phyloP scores from a whole-genome alignment of 805 yeast species.

The Wickerhamiella azymoides region DNA sequence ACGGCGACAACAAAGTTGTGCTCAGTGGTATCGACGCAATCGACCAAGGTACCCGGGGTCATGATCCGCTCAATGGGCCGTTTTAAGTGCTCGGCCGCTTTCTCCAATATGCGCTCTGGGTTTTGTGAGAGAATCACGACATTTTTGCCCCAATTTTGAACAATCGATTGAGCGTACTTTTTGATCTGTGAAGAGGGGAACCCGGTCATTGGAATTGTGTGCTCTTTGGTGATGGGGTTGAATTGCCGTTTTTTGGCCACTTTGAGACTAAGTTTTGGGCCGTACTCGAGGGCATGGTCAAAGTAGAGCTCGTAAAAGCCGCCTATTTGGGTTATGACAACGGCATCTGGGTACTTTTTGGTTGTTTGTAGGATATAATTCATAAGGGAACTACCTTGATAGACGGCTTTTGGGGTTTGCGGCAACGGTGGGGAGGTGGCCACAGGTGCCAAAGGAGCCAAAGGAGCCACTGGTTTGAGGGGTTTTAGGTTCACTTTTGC shows the following conservation, averaged over 20 bases:
- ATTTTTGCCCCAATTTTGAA: constrained; percentile 50
- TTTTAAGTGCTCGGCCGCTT: constrained; percentile 25
- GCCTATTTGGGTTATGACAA: constrained; percentile 30
- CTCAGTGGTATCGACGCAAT: constrained; percentile 55
- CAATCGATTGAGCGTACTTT: constrained; percentile 59
- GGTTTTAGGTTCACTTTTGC: not conserved
- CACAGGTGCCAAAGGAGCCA: not conserved
- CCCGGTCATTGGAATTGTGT: constrained; percentile 56
- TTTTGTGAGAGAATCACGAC: constrained; percentile 65
- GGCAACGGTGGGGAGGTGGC: constrained; percentile 17
- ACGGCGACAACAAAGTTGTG: constrained; percentile 61
- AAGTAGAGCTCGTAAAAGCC: constrained; percentile 45
- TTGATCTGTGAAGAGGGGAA: constrained; percentile 65
- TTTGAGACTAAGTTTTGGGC: constrained; percentile 56
- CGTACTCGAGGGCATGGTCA: constrained; percentile 69
- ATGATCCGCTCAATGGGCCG: constrained; percentile 68
- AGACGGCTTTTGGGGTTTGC: constrained; percentile 15
- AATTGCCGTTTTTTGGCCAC: constrained; percentile 37
- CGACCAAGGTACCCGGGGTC: constrained; percentile 86
- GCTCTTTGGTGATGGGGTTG: constrained; percentile 21
- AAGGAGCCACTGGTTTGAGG: not conserved
- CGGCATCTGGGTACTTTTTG: constrained; percentile 36
- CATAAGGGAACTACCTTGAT: constrained; percentile 12
- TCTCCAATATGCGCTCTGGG: constrained; percentile 19
- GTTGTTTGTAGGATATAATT: constrained; percentile 23